Evolutionary conservation across 2,329 filamentous ascomycete genomes (phyloP), one percentile per base, ranked within the genome.

Genomic region (Diaporthe citri): DNA sequence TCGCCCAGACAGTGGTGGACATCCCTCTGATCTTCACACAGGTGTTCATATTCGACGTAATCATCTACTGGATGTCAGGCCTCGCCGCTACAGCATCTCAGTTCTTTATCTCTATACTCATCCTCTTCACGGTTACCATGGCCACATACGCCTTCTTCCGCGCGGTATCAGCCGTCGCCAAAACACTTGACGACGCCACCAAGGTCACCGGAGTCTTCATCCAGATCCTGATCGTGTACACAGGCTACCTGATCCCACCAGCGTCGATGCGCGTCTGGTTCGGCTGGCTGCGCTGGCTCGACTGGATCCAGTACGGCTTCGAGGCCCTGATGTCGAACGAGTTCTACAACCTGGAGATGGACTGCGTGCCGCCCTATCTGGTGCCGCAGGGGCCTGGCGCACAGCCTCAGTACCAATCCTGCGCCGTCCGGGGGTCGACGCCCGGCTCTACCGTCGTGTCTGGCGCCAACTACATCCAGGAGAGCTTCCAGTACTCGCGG

Each of bases 311-410:
- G 0, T 95, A 94, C 74, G 91, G 87, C 0, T 95, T 94, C 74
- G 91, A 94, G 77, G 89, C 89, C 0, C 82, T 95, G 0, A 86
- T 95, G 79, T 86, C 91, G 0, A 95, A 95, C 78, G 93, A 95
- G 80, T 94, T 95, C 74, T 87, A 93, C 77, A 17, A 52, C 46
- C 84, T 93, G 79, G 85, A 79, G 2, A 87, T 91, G 25, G 82
- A 85, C 1, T 91, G 90, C 74, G 86, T 86, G 4, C 85, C 83
- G 3, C 77, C 76, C 39, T 89, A 89, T 75, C 81, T 91, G 8
- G 84, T 91, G 4, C 90, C 90, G 0, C 85, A 80, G 66, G 88
- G 89, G 0, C 83, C 86, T 0, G 83, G 84, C 2, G 46, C 46
- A 5, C 17, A 64, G 20, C 17, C n/a, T 20, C 46, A 72, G 17